Evolutionary conservation across 148 eudicot genomes (phyloP), one percentile per base, ranked within the genome.

Genomic region (Amaranthus palmeri): DNA sequence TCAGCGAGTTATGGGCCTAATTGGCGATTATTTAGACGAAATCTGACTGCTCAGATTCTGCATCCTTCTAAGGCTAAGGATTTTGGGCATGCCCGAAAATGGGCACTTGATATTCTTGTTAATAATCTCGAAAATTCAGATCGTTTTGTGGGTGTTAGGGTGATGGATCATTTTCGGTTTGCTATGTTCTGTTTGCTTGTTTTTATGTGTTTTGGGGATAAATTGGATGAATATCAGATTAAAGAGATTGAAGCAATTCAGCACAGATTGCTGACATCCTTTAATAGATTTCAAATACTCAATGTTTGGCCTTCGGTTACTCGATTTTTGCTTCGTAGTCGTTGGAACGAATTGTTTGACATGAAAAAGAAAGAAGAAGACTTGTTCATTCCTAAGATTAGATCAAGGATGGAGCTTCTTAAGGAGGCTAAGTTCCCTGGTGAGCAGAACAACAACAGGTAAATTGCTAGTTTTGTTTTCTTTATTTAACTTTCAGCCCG

Each of bases 121-220:
- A 25, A 48, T 17, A 68, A 74, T 7, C 60, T 81, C 40, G 40
- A 48, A 44, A 52, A 4, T 7, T n/a, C 55, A 8, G 25, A 66
- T 14, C 63, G 47, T 40, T 65, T 65, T 57, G 72, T 42, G 17
- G 64, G 44, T 42, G 82, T 86, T 6, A 76, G 72, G 74, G 82
- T 91, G 52, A 69, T 85, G 11, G 90, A 87, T 45, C 92, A 91
- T 63, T 86, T 91, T 63, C 87, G 81, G 52, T 82, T 82, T 60
- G 86, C 90, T 5, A 86, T 83, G 86, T 91, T 91, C 70, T 83
- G 85, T 66, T 76, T 91, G 44, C 80, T 91, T 15, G 87, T 81
- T 8, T 67, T 83, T 57, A 89, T 91, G 90, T 88, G 97, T 58
- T 91, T 91, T 47, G 97, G 97, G 10, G 90, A 87, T 57, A 81